These are phyloP conservation scores for Plasmodium sp. DNA, from an alignment of 169 alveolate genomes.

Conservation along the genomic window DNA sequence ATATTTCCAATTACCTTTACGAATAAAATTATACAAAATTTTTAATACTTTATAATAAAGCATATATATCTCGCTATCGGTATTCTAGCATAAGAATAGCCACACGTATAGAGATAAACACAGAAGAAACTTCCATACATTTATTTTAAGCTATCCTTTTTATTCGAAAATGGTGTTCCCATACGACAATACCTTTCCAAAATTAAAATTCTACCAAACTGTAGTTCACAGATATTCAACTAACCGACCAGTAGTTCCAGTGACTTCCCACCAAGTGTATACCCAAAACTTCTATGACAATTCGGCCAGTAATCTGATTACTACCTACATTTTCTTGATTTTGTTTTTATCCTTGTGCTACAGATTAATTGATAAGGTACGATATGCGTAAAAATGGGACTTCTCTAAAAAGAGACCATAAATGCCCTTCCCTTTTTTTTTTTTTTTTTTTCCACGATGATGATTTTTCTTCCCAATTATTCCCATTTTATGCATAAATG, in stretches of 20 bases:
- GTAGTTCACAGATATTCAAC: background rate
- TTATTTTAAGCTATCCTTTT: background rate
- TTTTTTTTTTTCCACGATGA: background rate
- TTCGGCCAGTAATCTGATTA: background rate
- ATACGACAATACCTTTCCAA: background rate
- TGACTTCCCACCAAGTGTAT: background rate
- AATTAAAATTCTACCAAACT: background rate
- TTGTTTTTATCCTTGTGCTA: constrained; percentile 1
- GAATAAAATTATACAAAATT: background rate
- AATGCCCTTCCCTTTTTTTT: background rate
- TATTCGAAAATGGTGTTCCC: background rate
- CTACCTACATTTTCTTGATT: background rate
- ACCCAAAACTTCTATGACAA: background rate
- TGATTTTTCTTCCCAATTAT: background rate
- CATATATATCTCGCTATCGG: background rate
- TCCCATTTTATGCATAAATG: background rate
- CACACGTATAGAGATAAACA: background rate
- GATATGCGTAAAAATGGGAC: background rate
- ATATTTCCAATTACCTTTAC: background rate
- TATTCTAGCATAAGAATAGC: background rate
- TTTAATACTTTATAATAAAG: background rate
- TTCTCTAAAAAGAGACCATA: background rate
- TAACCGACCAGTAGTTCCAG: background rate
- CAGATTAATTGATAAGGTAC: constrained; percentile 19
- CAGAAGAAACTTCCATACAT: background rate